phyloP scores from a whole-genome alignment of 176 grass and related monocot genomes.

The Sorghum bicolor region DNA sequence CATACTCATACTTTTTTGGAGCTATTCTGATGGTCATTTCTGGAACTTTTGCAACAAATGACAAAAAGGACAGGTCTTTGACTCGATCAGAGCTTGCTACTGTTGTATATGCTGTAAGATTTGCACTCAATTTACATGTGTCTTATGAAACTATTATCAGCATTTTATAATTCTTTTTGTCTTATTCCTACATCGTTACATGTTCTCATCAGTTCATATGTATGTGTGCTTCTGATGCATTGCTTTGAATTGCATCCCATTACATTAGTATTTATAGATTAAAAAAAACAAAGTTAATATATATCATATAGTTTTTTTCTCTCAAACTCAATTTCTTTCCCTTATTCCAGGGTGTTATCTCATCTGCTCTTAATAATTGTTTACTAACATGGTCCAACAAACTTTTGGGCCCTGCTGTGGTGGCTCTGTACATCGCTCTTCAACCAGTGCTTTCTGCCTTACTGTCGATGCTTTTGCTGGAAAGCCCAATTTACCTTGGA shows the following conservation, averaged over 20 bases:
- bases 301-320: neutral
- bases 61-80: conserved; percentile 65
- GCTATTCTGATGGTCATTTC: conserved; percentile 72
- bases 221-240: neutral
- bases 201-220: neutral
- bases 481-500: conserved; percentile 80
- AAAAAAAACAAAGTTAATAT: neutral
- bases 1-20: conserved; percentile 86
- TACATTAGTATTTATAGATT: neutral
- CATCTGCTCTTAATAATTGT: conserved; percentile 67
- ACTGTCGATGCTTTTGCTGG: conserved; percentile 66
- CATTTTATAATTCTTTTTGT: neutral
- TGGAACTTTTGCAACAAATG: conserved; percentile 55
- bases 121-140: neutral
- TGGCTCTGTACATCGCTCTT: conserved; percentile 80
- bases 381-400: conserved; percentile 94
- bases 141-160: neutral
- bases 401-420: conserved; percentile 76
- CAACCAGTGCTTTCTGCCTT: conserved; percentile 75
- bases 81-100: conserved; percentile 62
- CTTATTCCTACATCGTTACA: neutral
- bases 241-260: neutral
- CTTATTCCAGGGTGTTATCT: conserved; percentile 60
- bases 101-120: conserved; percentile 81
- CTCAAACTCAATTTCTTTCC: neutral